Percentiles rank a stretch among this genome's conserved stretches.
These are phyloP conservation scores for Ophiostoma perfectum DNA, from an alignment of 2,329 filamentous ascomycete genomes.

Conservation along the genomic window DNA sequence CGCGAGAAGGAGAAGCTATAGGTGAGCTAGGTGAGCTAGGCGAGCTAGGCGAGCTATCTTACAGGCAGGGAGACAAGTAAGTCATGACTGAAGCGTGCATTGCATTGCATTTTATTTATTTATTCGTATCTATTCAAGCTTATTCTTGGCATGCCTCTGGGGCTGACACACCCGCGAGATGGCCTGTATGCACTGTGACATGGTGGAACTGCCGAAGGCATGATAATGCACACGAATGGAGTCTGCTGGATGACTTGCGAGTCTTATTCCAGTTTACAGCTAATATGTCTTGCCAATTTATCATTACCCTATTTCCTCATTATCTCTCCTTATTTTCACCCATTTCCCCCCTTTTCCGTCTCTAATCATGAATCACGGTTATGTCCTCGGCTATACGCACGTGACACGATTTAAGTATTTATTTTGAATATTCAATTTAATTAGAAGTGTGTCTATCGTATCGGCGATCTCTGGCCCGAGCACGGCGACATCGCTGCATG, in stretches of 20 bases:
- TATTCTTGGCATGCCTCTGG: background rate
- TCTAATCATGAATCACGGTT: background rate
- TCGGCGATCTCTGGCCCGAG: slow-evolving; percentile 1
- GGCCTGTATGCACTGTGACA: background rate
- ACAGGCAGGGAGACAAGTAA: too few relatives aligned
- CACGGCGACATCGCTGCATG: slow-evolving; percentile 7
- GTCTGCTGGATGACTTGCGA: too few relatives aligned
- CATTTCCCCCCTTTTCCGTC: too few relatives aligned
- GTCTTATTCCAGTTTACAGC: too few relatives aligned
- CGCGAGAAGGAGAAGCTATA: slow-evolving; percentile 16
- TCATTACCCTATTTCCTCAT: too few relatives aligned
- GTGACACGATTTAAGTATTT: background rate
- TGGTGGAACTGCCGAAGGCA: too few relatives aligned
- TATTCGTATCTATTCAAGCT: background rate
- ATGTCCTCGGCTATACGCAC: background rate
- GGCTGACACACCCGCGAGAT: background rate
- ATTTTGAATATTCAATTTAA: background rate
- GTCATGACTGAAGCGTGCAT: background rate
- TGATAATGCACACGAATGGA: too few relatives aligned
- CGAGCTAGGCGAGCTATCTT: too few relatives aligned
- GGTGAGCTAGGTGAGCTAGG: background rate
- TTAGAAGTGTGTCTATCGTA: background rate
- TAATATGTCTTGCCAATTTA: too few relatives aligned
- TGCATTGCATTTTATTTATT: background rate
- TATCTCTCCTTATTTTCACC: too few relatives aligned